Evolutionary conservation across 257 asterid genomes (phyloP), one percentile per base, ranked within the genome.

Genomic region (Przewalskia tangutica): DNA sequence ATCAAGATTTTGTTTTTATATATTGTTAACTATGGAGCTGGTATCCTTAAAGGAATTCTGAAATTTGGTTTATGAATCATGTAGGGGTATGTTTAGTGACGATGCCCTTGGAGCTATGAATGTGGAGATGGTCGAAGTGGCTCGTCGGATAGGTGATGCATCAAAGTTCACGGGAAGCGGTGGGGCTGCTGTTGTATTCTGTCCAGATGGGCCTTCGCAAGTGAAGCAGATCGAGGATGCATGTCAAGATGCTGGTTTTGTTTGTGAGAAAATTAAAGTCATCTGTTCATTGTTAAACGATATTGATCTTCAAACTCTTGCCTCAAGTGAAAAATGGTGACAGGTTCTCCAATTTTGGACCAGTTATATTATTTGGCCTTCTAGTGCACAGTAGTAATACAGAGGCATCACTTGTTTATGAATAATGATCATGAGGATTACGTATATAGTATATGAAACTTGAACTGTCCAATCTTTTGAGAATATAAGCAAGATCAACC

Each of bases 151-250:
- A 3, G 97, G 98, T 17, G 98, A 93, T 59, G 97, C 97, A 58
- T 91, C 98, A 32, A 95, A 95, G 87, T 95, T 95, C 84, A 93
- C 98, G 0, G 98, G 98, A 0, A 93, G 98, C 62, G 98, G 97
- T 66, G 98, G 98, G 0, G 98, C 98, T 0, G 94, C 89, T 7
- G 89, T 93, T 10, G 98, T 88, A 16, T 91, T 86, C 88, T 95
- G 98, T 78, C 97, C 97, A 0, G 86, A 91, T 16, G 98, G 98
- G 6, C 84, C 92, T 56, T 86, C 94, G 4, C 98, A 95, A 85
- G 97, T 86, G 4, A 86, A 87, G 84, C 87, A 82, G 64, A 77
- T 95, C 85, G 89, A 92, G 84, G 95, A 92, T 14, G 97, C 85
- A 7, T 93, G 98, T 86, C 82, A 79, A 60, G 81, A 80, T 20